Base-by-base conservation (phyloP, 768 basidiomycete genomes). In the Rhizopogon salebrosus region DNA sequence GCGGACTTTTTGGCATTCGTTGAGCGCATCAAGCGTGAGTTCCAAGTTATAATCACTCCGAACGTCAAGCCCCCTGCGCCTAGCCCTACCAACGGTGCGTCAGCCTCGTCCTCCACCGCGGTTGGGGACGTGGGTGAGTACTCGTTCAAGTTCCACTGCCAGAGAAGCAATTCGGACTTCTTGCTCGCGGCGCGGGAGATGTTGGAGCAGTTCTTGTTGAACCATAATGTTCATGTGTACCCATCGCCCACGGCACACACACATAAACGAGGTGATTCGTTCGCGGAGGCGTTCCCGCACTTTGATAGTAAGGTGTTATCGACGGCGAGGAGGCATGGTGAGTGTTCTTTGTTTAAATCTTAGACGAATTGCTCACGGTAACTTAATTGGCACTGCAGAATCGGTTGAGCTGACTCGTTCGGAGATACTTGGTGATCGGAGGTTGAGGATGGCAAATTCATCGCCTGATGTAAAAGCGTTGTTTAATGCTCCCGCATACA, bases 401-500 rank as follows among this genome's bases (percentile, higher is more conserved):
- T 89, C 85, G 31, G 87, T 87, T 63, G 88, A 86, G 60, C 74
- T 89, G 68, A 82, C 83, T 20, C 81, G 89, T 41, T 72, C 72
- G n/a, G 79, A 78, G 61, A 82, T 90, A 58, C 74, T 84, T 64
- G 81, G 82, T 49, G 84, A 87, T 72, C 75, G 87, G 59, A 76
- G 89, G 57, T 71, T 95, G 50, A 81, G 94, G 45, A 74, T 94
- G 54, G 90, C 92, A 9, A 90, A 84, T 59, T 94, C 93, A 4
- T 92, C 94, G 4, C 92, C 92, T 3, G 92, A 97, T 58, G 95
- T 98, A 53, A 97, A 95, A 69, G 93, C 95, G 0, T 66, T 98
- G 60, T 97, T 98, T 73, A 89, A 94, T 63, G 83, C 87, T 0
- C 87, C 90, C 20, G 78, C 87, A 4, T 91, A 90, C 60, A 85